Conservation (phyloP, 768 basidiomycete species). For the Neoboletus magnificus region DNA sequence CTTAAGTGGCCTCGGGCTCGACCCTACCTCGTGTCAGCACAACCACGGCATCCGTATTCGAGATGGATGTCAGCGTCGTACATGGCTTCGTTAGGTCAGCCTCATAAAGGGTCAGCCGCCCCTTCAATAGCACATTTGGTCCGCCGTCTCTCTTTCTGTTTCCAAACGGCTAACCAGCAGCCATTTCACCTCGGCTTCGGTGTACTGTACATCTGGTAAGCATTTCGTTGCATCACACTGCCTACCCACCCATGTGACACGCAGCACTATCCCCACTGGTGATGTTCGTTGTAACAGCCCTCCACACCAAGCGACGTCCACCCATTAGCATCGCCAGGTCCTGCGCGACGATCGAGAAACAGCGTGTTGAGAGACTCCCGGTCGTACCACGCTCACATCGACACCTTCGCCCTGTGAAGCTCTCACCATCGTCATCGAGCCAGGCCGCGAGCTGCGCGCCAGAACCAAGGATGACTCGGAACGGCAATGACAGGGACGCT, state of each 20-base stretch:
- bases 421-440: background rate
- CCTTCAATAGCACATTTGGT: background rate
- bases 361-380: background rate
- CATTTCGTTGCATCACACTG: background rate
- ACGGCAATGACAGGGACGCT: background rate
- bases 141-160: background rate
- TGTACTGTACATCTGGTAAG: slow-evolving; percentile 6
- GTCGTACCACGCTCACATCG: background rate
- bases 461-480: slow-evolving; percentile 4
- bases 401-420: background rate
- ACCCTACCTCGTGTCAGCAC: background rate
- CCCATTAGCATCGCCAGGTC: background rate
- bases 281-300: slow-evolving; percentile 25
- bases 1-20: no score
- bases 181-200: background rate
- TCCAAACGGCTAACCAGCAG: background rate
- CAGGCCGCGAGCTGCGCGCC: background rate
- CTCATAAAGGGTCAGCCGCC: slow-evolving; percentile 18
- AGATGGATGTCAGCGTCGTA: background rate
- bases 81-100: slow-evolving; percentile 10
- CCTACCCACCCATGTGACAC: slow-evolving; percentile 14
- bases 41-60: background rate
- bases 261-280: slow-evolving; percentile 5
- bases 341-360: background rate
- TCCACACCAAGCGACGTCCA: slow-evolving; percentile 23